Conservation (phyloP, 768 basidiomycete species). For the Baorangia bicolor region DNA sequence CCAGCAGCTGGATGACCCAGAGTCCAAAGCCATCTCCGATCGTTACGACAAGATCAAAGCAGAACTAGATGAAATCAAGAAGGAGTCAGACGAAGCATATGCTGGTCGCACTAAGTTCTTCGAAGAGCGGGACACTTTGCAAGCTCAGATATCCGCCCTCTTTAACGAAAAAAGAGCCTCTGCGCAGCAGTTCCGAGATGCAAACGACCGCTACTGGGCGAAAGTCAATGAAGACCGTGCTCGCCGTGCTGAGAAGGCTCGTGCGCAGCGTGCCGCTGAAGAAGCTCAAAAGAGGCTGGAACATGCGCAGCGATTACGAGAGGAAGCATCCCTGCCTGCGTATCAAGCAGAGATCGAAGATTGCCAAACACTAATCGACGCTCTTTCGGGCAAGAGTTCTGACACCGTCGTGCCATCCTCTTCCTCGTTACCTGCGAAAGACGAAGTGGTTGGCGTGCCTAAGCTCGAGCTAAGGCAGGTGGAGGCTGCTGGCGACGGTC, state of each 20-base stretch:
- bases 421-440: slow-evolving; percentile 39
- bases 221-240: slow-evolving; percentile 90
- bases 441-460: slow-evolving; percentile 60
- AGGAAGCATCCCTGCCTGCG: slow-evolving; percentile 88
- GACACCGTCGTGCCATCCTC: slow-evolving; percentile 45
- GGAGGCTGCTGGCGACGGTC: slow-evolving; percentile 62
- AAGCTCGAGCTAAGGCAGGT: slow-evolving; percentile 86
- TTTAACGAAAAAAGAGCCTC: slow-evolving; percentile 79
- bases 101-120: slow-evolving; percentile 79
- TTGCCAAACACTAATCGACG: slow-evolving; percentile 89
- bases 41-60: slow-evolving; percentile 78
- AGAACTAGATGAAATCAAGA: slow-evolving; percentile 85
- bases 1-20: slow-evolving; percentile 88
- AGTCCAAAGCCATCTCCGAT: slow-evolving; percentile 75
- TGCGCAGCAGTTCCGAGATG: slow-evolving; percentile 68
- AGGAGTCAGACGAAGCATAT: slow-evolving; percentile 81
- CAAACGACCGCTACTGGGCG: slow-evolving; percentile 75
- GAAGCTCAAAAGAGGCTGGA: slow-evolving; percentile 81
- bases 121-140: slow-evolving; percentile 79
- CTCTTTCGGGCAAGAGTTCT: slow-evolving; percentile 66
- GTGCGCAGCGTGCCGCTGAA: slow-evolving; percentile 71
- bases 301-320: slow-evolving; percentile 74
- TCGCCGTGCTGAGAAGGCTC: slow-evolving; percentile 73
- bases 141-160: slow-evolving; percentile 66
- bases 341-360: slow-evolving; percentile 95